These are phyloP conservation scores for Ramularia collo-cygni DNA, from an alignment of 2,329 filamentous ascomycete species.

Conservation along the genomic window DNA sequence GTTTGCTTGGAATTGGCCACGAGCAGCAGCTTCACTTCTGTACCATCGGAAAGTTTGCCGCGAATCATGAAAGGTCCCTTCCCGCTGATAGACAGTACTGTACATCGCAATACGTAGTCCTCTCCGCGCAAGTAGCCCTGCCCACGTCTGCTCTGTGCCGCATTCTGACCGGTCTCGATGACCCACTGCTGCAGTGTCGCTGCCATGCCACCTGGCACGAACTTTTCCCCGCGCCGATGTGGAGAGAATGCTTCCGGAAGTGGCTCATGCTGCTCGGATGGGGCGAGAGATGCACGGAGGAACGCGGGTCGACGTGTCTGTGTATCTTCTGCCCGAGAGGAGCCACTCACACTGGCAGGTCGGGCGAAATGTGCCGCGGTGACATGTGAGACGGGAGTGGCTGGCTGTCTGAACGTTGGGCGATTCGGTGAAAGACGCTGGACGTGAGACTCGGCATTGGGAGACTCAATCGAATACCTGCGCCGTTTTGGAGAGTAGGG, in stretches of 20 bases:
- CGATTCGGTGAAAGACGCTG: conserved; percentile 7
- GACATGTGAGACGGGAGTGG: conserved; percentile 14
- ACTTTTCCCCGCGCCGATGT: conserved; percentile 44
- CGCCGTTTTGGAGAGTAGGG: conserved; percentile 27
- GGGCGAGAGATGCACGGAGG: conserved; percentile 30
- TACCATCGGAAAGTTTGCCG: conserved; percentile 11
- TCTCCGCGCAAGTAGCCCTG: conserved; percentile 20
- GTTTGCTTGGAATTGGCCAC: conserved; percentile 18
- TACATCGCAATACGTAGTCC: conserved; percentile 20
- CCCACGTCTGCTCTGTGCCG: conserved; percentile 19
- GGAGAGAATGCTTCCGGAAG: conserved; percentile 50
- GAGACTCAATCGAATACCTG: conserved; percentile 14
- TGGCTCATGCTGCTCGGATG: conserved; percentile 30
- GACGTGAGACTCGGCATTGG: conserved; percentile 2
- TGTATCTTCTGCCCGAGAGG: conserved; percentile 5
- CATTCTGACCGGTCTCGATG: conserved; percentile 35
- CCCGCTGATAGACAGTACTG: conserved; percentile 14
- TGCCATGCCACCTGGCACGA: conserved; percentile 44
- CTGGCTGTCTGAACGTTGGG: conserved; percentile 15
- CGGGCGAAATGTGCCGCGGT: conserved; percentile 9
- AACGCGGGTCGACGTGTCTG: conserved; percentile 31
- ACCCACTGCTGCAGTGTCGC: conserved; percentile 46
- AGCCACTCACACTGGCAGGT: conserved; percentile 9
- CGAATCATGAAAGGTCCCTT: conserved; percentile 15
- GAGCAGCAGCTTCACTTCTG: conserved; percentile 16